phyloP scores from a whole-genome alignment of 148 eudicot species.

The Persicaria maculosa region DNA sequence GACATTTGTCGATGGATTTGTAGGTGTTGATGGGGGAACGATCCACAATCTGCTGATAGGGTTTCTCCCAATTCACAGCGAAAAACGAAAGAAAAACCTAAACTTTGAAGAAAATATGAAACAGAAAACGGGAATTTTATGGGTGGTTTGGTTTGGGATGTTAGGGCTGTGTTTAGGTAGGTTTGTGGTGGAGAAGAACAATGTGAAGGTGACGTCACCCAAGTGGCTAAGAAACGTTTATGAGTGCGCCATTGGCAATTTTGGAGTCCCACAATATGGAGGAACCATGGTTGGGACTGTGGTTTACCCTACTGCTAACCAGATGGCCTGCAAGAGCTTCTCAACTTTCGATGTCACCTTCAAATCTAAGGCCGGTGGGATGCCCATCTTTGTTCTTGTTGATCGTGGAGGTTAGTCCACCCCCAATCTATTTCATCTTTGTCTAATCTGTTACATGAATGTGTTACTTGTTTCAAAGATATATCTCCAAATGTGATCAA shows the following conservation, averaged over 20 bases:
- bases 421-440: not conserved
- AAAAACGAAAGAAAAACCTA: not conserved
- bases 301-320: slow-evolving; percentile 60
- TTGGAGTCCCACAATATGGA: slow-evolving; percentile 93
- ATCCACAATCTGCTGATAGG: slow-evolving; percentile 15
- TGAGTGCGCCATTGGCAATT: slow-evolving; percentile 94
- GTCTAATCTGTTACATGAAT: not conserved
- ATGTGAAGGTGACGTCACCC: slow-evolving; percentile 71
- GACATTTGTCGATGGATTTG: not conserved
- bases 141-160: slow-evolving; percentile 27
- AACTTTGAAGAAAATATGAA: slow-evolving; percentile 22
- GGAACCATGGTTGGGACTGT: slow-evolving; percentile 77
- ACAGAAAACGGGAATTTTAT: slow-evolving; percentile 24
- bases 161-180: slow-evolving; percentile 45
- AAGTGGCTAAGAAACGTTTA: slow-evolving; percentile 46
- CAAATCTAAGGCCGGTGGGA: slow-evolving; percentile 70
- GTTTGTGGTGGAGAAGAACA: slow-evolving; percentile 95
- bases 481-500: not conserved
- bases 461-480: not conserved
- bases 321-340: slow-evolving; percentile 58
- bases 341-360: slow-evolving; percentile 35
- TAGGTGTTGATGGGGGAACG: no score
- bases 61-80: not conserved
- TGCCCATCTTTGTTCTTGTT: slow-evolving; percentile 72
- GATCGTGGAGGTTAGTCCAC: slow-evolving; percentile 70